Evolutionary conservation across 2,329 filamentous ascomycete genomes (phyloP).

Genomic region (Aspergillus awamori): DNA sequence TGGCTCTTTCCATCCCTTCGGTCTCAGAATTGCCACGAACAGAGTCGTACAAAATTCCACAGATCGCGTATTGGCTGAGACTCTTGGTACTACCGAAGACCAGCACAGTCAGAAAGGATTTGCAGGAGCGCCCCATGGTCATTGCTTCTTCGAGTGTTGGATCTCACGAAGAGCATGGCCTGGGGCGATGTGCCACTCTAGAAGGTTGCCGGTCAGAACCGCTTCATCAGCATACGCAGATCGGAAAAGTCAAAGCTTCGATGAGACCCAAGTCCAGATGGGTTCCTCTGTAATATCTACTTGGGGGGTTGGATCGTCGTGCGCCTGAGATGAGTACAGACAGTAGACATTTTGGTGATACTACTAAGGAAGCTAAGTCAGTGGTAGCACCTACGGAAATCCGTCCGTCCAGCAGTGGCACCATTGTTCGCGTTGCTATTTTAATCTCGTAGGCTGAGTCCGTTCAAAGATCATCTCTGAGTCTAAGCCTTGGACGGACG

Average conservation of each 20-base stretch:
- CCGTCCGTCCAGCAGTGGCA: constrained; percentile 2
- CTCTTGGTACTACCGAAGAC: background rate
- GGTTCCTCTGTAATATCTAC: background rate
- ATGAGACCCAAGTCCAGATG: constrained; percentile 5
- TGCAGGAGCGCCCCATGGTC: background rate
- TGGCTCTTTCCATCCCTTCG: constrained; percentile 21
- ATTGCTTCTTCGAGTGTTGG: background rate
- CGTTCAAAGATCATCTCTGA: background rate
- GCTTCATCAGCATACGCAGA: background rate
- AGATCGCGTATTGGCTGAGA: background rate
- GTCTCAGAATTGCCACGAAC: constrained; percentile 22
- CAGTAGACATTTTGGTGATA: background rate
- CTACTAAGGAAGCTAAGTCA: background rate
- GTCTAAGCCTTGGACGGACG: background rate
- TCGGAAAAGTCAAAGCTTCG: constrained; percentile 10
- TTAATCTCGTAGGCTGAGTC: constrained; percentile 1
- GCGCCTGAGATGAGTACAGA: background rate
- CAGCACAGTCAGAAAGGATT: constrained; percentile 5
- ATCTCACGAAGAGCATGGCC: background rate
- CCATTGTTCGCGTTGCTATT: constrained; percentile 7
- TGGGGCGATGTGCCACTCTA: background rate
- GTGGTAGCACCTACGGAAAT: background rate
- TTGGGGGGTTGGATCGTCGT: constrained; percentile 7
- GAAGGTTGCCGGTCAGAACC: background rate
- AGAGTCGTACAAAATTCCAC: constrained; percentile 10